Percentiles rank a stretch among this genome's conserved stretches.
phyloP scores from a whole-genome alignment of 768 basidiomycete species.

The Hericium alpestre region DNA sequence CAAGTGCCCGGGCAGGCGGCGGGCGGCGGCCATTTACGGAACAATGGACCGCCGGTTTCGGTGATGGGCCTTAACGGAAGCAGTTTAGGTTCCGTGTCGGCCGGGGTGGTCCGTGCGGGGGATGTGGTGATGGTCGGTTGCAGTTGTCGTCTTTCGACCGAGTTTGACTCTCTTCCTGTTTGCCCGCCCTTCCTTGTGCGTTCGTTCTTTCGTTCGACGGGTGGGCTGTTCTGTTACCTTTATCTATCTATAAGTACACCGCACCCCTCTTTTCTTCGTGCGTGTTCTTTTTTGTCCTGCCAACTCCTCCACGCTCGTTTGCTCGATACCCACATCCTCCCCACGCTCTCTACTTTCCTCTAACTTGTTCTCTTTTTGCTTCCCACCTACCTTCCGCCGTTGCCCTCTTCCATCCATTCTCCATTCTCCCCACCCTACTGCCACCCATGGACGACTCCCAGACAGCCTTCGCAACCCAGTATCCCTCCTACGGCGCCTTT shows the following conservation, averaged over 20 bases:
- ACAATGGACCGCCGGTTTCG: too few relatives aligned
- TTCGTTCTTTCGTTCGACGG: slow-evolving; percentile 6
- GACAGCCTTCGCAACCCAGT: slow-evolving; percentile 58
- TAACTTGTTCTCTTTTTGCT: slow-evolving; percentile 40
- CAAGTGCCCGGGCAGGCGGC: too few relatives aligned
- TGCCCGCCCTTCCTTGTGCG: neutral
- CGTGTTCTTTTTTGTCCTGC: slow-evolving; percentile 25
- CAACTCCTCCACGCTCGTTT: slow-evolving; percentile 20
- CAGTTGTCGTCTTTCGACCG: too few relatives aligned
- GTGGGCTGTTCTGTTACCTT: slow-evolving; percentile 7
- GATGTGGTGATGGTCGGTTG: too few relatives aligned
- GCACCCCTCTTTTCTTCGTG: slow-evolving; percentile 30
- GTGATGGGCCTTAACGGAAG: too few relatives aligned
- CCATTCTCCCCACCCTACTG: slow-evolving; percentile 8
- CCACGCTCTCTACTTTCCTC: slow-evolving; percentile 28
- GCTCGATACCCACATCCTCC: slow-evolving; percentile 23
- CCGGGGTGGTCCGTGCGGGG: too few relatives aligned
- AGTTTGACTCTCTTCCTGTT: neutral
- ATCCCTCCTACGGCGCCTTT: slow-evolving; percentile 54
- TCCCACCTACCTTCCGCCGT: slow-evolving; percentile 36
- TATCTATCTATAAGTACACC: slow-evolving; percentile 26
- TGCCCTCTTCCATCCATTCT: slow-evolving; percentile 10
- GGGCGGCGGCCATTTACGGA: too few relatives aligned
- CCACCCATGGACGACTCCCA: slow-evolving; percentile 63
- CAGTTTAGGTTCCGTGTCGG: too few relatives aligned